A percentile compares a stretch with the other conserved stretches of the same genome.
These are phyloP conservation scores for Candida fluviatilis DNA, from an alignment of 805 yeast genomes.

Conservation along the genomic window DNA sequence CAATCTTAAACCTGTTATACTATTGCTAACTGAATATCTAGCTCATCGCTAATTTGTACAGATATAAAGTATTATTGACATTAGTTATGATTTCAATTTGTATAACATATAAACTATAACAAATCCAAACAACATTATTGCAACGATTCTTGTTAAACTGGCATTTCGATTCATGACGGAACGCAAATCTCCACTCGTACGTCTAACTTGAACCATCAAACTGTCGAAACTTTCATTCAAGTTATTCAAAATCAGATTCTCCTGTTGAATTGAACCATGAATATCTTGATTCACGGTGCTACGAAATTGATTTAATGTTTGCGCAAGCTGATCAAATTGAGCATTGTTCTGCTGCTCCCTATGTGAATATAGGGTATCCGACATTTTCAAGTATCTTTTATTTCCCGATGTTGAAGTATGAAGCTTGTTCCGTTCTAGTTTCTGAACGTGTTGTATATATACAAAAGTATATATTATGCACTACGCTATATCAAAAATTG, in stretches of 20 bases:
- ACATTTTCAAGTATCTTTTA: constrained; percentile 10
- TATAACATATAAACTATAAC: constrained; percentile 36
- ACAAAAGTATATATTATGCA: background rate
- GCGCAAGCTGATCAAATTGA: constrained; percentile 40
- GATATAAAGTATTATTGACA: background rate
- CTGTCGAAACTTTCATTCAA: constrained; percentile 36
- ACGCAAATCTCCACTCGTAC: constrained; percentile 38
- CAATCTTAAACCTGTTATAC: background rate
- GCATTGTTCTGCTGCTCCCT: constrained; percentile 42
- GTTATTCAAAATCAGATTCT: constrained; percentile 34
- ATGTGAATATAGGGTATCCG: constrained; percentile 32
- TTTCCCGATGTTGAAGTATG: background rate
- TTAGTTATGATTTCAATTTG: constrained; percentile 21
- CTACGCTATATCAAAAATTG: background rate
- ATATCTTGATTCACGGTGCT: constrained; percentile 40
- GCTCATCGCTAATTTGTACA: too few relatives aligned
- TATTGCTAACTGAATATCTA: too few relatives aligned
- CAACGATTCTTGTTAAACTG: constrained; percentile 35
- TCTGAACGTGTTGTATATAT: background rate
- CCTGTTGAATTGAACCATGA: constrained; percentile 38
- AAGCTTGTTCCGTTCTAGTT: background rate
- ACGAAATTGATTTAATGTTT: constrained; percentile 38
- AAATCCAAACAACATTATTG: constrained; percentile 28
- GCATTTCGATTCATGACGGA: constrained; percentile 40
- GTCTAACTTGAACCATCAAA: constrained; percentile 32